phyloP scores from a whole-genome alignment of 1,284 basidiomycete genomes.

The Crucibulum cyathiforme region DNA sequence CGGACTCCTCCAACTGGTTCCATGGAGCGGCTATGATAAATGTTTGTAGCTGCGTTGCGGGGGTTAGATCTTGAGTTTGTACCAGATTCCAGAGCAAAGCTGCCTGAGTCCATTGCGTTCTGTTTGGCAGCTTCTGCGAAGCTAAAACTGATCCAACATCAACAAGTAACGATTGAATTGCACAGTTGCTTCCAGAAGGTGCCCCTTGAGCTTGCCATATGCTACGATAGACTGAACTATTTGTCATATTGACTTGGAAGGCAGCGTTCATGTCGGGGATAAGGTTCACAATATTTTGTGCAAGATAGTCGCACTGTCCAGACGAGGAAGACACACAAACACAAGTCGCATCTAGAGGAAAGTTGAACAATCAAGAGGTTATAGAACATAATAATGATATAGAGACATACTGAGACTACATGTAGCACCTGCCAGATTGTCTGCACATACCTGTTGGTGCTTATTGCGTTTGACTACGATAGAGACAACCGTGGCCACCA shows the following conservation, averaged over 20 bases:
- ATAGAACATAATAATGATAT: neutral
- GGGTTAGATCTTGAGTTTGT: constrained; percentile 51
- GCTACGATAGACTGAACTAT: constrained; percentile 47
- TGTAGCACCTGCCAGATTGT: constrained; percentile 49
- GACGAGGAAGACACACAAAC: constrained; percentile 55
- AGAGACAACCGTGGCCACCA: constrained; percentile 41
- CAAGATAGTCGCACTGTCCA: constrained; percentile 58
- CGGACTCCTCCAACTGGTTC: constrained; percentile 42
- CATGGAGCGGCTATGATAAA: constrained; percentile 58
- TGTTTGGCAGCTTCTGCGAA: constrained; percentile 46
- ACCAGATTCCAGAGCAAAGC: constrained; percentile 66
- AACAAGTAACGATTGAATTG: constrained; percentile 56
- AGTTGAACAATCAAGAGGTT: constrained; percentile 1
- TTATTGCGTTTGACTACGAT: constrained; percentile 43
- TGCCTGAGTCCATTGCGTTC: constrained; percentile 61
- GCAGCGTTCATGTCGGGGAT: constrained; percentile 55
- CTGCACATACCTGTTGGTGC: constrained; percentile 38
- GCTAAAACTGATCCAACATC: constrained; percentile 60
- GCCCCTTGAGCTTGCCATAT: constrained; percentile 57
- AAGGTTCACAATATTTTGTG: constrained; percentile 55
- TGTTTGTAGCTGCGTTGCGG: constrained; percentile 45
- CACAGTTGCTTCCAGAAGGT: constrained; percentile 49
- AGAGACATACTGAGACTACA: constrained; percentile 62
- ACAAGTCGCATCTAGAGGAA: constrained; percentile 60
- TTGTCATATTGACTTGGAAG: constrained; percentile 56